These are phyloP conservation scores for Pyrus pyrifolia DNA, from an alignment of 306 rosid species.

Conservation along the genomic window DNA sequence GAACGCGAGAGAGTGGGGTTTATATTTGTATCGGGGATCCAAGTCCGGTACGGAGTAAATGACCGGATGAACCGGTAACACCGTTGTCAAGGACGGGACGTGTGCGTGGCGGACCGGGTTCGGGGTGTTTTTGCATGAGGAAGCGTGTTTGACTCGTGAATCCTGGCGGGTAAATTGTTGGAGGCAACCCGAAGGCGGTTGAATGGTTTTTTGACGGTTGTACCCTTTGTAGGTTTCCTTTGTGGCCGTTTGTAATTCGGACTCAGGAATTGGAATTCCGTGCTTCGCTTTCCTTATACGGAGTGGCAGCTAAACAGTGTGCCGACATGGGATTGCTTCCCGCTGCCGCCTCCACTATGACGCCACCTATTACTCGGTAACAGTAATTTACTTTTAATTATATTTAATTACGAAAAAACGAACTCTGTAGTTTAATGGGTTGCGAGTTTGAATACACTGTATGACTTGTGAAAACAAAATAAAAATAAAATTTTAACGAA, in stretches of 20 bases:
- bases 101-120: not conserved
- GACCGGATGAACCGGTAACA: conserved; percentile 20
- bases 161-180: not conserved
- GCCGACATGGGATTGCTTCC: not conserved
- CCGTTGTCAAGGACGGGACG: conserved; percentile 8
- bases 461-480: too few species aligned
- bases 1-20: not conserved
- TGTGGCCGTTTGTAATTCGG: not conserved
- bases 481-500: too few species aligned
- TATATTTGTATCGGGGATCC: not conserved
- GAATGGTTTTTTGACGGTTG: not conserved
- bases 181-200: not conserved
- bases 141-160: conserved; percentile 3
- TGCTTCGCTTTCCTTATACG: not conserved
- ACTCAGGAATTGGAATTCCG: not conserved
- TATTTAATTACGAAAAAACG: too few species aligned
- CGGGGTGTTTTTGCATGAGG: not conserved
- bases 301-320: not conserved
- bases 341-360: not conserved
- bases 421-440: too few species aligned
- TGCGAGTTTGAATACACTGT: too few species aligned
- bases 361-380: not conserved
- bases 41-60: not conserved
- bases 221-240: not conserved
- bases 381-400: not conserved